phyloP scores from a whole-genome alignment of 257 asterid species.

The Nemophila menziesii region DNA sequence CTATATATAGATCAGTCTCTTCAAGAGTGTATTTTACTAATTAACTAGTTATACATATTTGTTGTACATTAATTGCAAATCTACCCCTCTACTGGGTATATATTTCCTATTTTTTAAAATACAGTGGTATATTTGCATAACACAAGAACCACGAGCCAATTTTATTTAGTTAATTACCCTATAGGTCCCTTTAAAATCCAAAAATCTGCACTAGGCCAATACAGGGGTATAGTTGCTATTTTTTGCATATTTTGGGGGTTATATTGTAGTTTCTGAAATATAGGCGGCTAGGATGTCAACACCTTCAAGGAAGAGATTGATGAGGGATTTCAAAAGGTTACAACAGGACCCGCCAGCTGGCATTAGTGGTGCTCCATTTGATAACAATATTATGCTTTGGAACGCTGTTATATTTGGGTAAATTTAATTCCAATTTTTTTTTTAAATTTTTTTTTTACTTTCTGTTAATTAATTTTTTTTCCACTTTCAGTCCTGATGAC shows the following conservation, averaged over 20 bases:
- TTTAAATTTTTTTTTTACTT: not conserved
- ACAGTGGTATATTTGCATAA: too few relatives aligned
- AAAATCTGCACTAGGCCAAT: too few relatives aligned
- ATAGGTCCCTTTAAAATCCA: too few relatives aligned
- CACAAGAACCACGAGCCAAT: too few relatives aligned
- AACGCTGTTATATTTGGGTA: constrained; percentile 92
- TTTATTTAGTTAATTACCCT: too few relatives aligned
- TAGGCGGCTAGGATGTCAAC: constrained; percentile 59
- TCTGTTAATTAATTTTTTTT: not conserved
- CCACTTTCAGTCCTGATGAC: constrained; percentile 70
- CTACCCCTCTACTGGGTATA: too few relatives aligned
- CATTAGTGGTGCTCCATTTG: constrained; percentile 93
- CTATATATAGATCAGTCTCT: too few relatives aligned
- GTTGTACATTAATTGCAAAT: too few relatives aligned
- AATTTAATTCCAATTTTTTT: not conserved
- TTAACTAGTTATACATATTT: too few relatives aligned
- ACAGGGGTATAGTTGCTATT: too few relatives aligned
- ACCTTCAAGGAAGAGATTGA: constrained; percentile 75
- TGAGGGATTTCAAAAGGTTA: constrained; percentile 93
- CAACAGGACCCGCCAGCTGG: constrained; percentile 98
- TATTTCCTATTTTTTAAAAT: too few relatives aligned
- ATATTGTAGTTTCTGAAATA: constrained; percentile 3
- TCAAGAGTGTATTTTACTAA: too few relatives aligned
- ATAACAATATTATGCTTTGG: constrained; percentile 89
- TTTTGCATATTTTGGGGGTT: not conserved